Conservation (phyloP, 768 basidiomycete genomes). For the Amanita rimosa region DNA sequence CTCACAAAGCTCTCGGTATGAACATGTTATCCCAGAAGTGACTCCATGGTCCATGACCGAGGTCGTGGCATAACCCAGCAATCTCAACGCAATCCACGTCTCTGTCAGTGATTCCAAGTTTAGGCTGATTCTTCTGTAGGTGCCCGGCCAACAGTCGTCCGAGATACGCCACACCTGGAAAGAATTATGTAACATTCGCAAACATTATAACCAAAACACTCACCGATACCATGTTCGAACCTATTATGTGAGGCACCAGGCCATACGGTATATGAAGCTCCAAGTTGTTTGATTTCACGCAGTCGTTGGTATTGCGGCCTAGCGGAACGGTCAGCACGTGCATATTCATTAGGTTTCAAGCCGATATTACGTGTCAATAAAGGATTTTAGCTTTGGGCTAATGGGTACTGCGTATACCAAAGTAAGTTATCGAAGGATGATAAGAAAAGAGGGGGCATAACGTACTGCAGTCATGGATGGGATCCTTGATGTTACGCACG, state of each 20-base stretch:
- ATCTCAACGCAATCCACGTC: constrained; percentile 71
- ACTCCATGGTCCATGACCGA: constrained; percentile 80
- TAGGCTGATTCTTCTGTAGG: constrained; percentile 45
- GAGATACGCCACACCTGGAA: constrained; percentile 62
- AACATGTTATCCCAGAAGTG: constrained; percentile 75
- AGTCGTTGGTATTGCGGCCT: constrained; percentile 62
- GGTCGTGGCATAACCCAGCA: constrained; percentile 76
- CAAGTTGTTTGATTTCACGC: constrained; percentile 70
- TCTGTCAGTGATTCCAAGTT: constrained; percentile 54
- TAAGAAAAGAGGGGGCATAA: constrained; percentile 5
- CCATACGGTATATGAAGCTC: constrained; percentile 67
- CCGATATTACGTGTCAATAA: constrained; percentile 60
- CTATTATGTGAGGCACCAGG: constrained; percentile 71
- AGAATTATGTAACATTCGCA: neutral
- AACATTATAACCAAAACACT: constrained; percentile 6
- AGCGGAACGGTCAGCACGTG: constrained; percentile 24
- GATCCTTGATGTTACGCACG: constrained; percentile 20
- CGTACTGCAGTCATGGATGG: constrained; percentile 26
- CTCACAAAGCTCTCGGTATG: constrained; percentile 57
- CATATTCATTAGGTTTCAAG: neutral
- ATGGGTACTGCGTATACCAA: constrained; percentile 22
- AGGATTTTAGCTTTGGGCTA: constrained; percentile 20
- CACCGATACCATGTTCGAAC: constrained; percentile 80
- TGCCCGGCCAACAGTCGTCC: constrained; percentile 52
- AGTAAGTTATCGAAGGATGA: constrained; percentile 1